Base-by-base conservation (phyloP, 148 eudicot species). In the Beta vulgaris region DNA sequence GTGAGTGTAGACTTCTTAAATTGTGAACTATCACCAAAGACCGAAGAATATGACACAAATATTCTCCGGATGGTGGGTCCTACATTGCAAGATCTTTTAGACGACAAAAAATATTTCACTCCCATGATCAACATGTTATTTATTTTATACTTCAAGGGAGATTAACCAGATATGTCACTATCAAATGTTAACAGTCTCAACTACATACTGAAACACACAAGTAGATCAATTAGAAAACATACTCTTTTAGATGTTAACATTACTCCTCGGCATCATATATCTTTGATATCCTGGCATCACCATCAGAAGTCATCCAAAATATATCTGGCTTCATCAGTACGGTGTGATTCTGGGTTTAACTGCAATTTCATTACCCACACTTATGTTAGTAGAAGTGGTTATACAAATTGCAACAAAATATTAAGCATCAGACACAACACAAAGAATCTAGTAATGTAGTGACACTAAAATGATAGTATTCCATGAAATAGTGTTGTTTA, bases 401-500 rank as follows among this genome's bases (percentile, higher is more conserved):
- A 51, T 51, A 57, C 31, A 55, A 8, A 48, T 55, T 55, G 32
- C 32, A 57, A 25, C 32, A 57, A 25, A 25, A 12, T 9, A 25
- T n/a, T 58, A 4, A 58, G 34, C 62, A 58, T 26, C 0, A 26
- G 1, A 14, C 16, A 26, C 18, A 58, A 58, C 31, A 55, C 28
- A 55, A 55, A 8, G 12, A 55, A 23, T 25, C 23, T 25, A 10
- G 12, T 23, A 55, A 55, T 46, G 15, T 46, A 46, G 16, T 18
- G 53, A 54, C 58, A 54, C 6, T 6, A 91, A 82, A 72, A 93
- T 91, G 75, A 93, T 74, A 0, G 97, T 91, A 67, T 89, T 93
- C 97, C 98, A 93, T 7, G 98, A 88, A 21, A 94, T 87, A 18
- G 53, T 67, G 73, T 91, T 96, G 79, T 89, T 90, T 40, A 88